Evolutionary conservation across 352 stramenopile species (phyloP).

Genomic region (Phytophthora megakarya): DNA sequence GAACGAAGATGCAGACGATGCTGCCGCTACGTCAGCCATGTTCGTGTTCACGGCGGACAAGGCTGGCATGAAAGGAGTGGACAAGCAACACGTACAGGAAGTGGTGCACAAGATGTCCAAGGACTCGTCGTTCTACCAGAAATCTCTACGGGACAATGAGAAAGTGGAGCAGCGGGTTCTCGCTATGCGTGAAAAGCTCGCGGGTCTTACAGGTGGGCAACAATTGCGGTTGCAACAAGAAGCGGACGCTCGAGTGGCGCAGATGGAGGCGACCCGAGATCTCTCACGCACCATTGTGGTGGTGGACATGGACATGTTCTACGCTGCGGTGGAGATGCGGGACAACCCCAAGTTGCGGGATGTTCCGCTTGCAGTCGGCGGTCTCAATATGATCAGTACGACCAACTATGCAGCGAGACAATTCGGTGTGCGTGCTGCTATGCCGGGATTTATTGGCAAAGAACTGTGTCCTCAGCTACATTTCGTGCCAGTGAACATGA

Average conservation of each 20-base stretch:
- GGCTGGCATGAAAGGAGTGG: conserved; percentile 87
- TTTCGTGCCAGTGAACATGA: conserved; percentile 92
- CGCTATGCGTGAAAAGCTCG: conserved; percentile 71
- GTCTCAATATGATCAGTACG: conserved; percentile 94
- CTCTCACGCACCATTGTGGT: conserved; percentile 87
- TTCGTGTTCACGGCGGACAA: conserved; percentile 88
- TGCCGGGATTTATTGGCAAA: conserved; percentile 97
- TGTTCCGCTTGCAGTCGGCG: conserved; percentile 92
- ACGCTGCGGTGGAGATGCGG: conserved; percentile 95
- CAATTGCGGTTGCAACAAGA: conserved; percentile 44
- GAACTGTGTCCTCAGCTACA: conserved; percentile 93
- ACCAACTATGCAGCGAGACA: conserved; percentile 95
- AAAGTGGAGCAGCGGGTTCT: conserved; percentile 86
- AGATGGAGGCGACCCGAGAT: conserved; percentile 61
- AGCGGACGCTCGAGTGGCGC: conserved; percentile 43
- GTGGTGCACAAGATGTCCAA: conserved; percentile 95
- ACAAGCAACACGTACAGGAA: conserved; percentile 91
- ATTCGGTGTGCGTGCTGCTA: conserved; percentile 94
- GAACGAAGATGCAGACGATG: not conserved
- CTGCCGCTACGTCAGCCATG: conserved; percentile 43
- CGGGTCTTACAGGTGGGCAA: conserved; percentile 47
- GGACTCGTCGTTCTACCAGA: conserved; percentile 93
- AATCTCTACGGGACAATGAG: conserved; percentile 89
- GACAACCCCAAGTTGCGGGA: conserved; percentile 87
- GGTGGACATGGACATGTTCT: conserved; percentile 98